Base-by-base conservation (phyloP, 2,329 filamentous ascomycete genomes). In the Colletotrichum lini region DNA sequence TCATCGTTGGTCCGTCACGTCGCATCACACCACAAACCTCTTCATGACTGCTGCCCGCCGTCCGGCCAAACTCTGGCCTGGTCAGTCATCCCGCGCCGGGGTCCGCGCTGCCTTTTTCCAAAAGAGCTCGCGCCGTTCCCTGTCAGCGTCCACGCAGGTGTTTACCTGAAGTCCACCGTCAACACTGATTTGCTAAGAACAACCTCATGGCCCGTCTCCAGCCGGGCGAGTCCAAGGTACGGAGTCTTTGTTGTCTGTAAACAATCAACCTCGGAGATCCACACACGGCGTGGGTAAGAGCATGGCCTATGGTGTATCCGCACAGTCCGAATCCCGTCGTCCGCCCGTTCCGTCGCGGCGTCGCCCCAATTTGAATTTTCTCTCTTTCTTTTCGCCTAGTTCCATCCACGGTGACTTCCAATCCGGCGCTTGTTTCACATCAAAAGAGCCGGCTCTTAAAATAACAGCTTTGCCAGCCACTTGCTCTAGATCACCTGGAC, bases 311-410 rank as follows among this genome's bases (percentile, higher is more conserved):
- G 44, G 23, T 35, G 35, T 52, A 56, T 53, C 65, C 65, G 61
- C 45, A 38, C 45, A 65, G 42, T 44, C 61, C 61, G 66, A 65
- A 68, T 65, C 15, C 52, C 66, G 47, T 38, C 56, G 35, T 16
- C 54, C 54, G 63, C 21, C 67, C 63, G 40, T 67, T 67, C 67
- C 63, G 56, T 53, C 18, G 53, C 21, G 26, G 61, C 38, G 62
- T 53, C 21, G 53, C 21, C 40, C 67, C 38, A 66, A 21, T 30
- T 15, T 50, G 26, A 10, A 30, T 18, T 35, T 58, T 45, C 50
- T 58, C 4, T 50, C 13, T 45, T 35, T 38, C n/a, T n/a, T 40
- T 49, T 8, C 26, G 15, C 23, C 5, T 7, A 45, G 23, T 56
- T 26, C 42, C 40, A 56, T 44, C 21, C n/a, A 21, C 35, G 45